These are phyloP conservation scores for Fusarium succisae DNA, from an alignment of 2,329 filamentous ascomycete species.

Conservation along the genomic window DNA sequence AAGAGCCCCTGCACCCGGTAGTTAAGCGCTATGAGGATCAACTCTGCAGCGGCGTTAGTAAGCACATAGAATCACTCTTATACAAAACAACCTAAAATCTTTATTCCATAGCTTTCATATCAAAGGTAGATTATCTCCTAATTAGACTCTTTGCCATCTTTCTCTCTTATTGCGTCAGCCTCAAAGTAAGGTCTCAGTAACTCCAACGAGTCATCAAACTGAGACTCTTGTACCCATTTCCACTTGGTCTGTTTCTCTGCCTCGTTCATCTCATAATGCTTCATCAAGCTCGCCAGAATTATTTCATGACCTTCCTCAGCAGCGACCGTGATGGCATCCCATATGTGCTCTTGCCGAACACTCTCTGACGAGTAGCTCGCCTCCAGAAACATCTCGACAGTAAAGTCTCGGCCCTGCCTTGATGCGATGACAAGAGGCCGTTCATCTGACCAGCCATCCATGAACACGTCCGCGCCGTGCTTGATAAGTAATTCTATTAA, in stretches of 20 bases:
- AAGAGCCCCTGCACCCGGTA: rapidly evolving
- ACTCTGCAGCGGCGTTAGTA: neutral
- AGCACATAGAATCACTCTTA: rapidly evolving
- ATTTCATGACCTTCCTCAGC: rapidly evolving
- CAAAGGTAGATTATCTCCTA: too few species aligned
- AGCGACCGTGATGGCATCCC: neutral
- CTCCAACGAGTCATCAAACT: rapidly evolving
- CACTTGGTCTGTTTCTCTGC: rapidly evolving
- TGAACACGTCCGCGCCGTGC: neutral
- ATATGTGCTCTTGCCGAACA: neutral
- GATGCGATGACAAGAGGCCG: neutral
- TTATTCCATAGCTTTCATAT: too few species aligned
- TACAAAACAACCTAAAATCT: too few species aligned
- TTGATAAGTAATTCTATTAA: neutral
- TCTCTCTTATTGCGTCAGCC: rapidly evolving
- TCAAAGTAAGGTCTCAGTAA: neutral
- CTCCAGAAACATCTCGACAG: neutral
- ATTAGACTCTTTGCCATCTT: neutral
- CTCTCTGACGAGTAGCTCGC: rapidly evolving
- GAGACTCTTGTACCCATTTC: neutral
- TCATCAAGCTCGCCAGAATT: neutral
- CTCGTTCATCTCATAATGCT: neutral
- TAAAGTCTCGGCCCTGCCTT: rapidly evolving
- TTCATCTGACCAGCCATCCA: neutral
- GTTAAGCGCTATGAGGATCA: too few species aligned